A percentile compares a stretch with the other conserved stretches of the same genome.
phyloP scores from a whole-genome alignment of 2,329 filamentous ascomycete genomes.

The Waltergamsia citrina region DNA sequence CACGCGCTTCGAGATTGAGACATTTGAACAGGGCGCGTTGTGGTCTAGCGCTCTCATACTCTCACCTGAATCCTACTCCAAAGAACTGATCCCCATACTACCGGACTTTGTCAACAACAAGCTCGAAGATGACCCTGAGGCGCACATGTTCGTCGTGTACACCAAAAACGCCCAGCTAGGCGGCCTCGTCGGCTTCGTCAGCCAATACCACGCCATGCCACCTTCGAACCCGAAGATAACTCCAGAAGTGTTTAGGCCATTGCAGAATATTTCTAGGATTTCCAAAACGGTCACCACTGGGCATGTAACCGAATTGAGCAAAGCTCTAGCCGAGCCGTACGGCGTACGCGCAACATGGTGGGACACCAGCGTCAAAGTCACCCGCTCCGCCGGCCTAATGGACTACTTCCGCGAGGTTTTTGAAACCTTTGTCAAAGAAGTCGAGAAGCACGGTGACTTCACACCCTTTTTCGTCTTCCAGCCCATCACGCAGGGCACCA shows the following conservation, averaged over 20 bases:
- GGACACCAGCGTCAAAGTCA: slow-evolving; percentile 14
- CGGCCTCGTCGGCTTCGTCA: slow-evolving; percentile 6
- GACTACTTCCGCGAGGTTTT: slow-evolving; percentile 15
- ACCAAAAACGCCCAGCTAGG: slow-evolving; percentile 4
- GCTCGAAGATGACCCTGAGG: slow-evolving; percentile 9
- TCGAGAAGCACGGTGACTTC: slow-evolving; percentile 1
- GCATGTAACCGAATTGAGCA: slow-evolving; percentile 14
- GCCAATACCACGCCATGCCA: slow-evolving; percentile 9
- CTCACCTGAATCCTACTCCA: neutral
- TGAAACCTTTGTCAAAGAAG: slow-evolving; percentile 6
- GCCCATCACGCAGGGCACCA: slow-evolving; percentile 23
- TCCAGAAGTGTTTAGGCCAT: slow-evolving; percentile 13
- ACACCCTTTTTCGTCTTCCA: slow-evolving; percentile 22
- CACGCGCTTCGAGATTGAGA: slow-evolving; percentile 17
- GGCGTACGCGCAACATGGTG: slow-evolving; percentile 18
- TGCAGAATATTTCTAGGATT: slow-evolving; percentile 12
- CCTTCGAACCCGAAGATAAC: slow-evolving; percentile 4
- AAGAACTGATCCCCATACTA: neutral
- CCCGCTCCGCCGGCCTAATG: slow-evolving; percentile 11
- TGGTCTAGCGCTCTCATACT: slow-evolving; percentile 13
- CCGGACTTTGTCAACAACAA: slow-evolving; percentile 7
- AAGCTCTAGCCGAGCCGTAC: slow-evolving; percentile 12
- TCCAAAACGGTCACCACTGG: slow-evolving; percentile 10
- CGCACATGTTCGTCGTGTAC: slow-evolving; percentile 12
- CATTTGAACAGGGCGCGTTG: slow-evolving; percentile 16